phyloP scores from a whole-genome alignment of 345 rosid species.

The Rhodomyrtus tomentosa region DNA sequence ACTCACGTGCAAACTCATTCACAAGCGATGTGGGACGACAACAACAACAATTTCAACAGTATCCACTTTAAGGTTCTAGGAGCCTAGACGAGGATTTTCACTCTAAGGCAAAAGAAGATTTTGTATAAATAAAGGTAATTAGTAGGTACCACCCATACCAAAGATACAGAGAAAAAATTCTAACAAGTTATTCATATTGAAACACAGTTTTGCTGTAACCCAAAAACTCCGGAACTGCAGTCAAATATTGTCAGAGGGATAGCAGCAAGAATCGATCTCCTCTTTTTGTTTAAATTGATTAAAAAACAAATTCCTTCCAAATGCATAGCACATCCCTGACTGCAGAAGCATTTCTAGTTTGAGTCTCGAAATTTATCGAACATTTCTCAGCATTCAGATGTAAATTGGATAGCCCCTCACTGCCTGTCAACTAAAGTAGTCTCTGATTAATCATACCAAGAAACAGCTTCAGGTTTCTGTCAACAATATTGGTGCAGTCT shows the following conservation, averaged over 20 bases:
- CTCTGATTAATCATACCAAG: background rate
- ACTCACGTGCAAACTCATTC: too few species aligned
- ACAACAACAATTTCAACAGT: too few species aligned
- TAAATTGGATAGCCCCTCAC: background rate
- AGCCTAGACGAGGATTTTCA: background rate
- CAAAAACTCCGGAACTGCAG: background rate
- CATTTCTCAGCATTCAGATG: background rate
- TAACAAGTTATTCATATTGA: background rate
- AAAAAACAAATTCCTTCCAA: background rate
- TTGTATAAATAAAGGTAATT: background rate
- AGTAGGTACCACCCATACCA: background rate
- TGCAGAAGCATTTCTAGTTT: background rate
- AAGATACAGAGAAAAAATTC: background rate
- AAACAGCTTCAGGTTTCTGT: background rate
- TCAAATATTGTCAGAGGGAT: background rate
- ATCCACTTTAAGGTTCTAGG: background rate
- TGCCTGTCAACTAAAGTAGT: background rate
- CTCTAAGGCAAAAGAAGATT: background rate
- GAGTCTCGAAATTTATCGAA: background rate
- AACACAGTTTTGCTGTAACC: background rate
- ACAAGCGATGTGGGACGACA: too few species aligned
- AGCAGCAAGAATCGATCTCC: background rate
- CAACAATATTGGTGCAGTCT: background rate
- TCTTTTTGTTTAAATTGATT: background rate
- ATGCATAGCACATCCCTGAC: background rate